A percentile compares a stretch with the other conserved stretches of the same genome.
Conservation (phyloP, 352 stramenopile species). For the Phytophthora agathidicida region DNA sequence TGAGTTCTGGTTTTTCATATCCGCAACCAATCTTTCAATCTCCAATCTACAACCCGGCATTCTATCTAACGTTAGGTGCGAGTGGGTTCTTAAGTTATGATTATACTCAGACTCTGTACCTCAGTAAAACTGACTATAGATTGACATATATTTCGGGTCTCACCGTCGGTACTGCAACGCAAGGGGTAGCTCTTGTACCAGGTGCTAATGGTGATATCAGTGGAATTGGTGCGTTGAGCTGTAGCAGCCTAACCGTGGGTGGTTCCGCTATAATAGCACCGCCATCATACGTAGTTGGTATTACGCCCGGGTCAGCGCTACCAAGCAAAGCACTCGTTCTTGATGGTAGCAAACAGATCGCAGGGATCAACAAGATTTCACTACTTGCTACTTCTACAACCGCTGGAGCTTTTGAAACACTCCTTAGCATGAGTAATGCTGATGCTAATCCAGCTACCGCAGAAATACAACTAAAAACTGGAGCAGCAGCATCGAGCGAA, state of each 20-base stretch:
- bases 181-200: background rate
- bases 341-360: background rate
- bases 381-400: background rate
- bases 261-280: background rate
- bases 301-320: background rate
- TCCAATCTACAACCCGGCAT: conserved; percentile 5
- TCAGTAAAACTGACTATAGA: conserved; percentile 9
- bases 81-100: conserved; percentile 2
- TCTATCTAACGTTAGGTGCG: conserved; percentile 2
- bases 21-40: conserved; percentile 6
- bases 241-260: background rate
- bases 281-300: background rate
- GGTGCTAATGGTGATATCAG: background rate
- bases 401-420: background rate
- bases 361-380: background rate
- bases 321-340: conserved; percentile 7
- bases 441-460: conserved; percentile 2
- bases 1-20: conserved; percentile 4
- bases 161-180: background rate
- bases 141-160: too few species aligned
- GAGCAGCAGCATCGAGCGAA: conserved; percentile 6
- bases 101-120: background rate
- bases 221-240: background rate
- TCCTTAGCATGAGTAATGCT: background rate
- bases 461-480: conserved; percentile 5